These are phyloP conservation scores for Glutinoglossum americanum DNA, from an alignment of 495 filamentous ascomycete genomes.

Conservation along the genomic window DNA sequence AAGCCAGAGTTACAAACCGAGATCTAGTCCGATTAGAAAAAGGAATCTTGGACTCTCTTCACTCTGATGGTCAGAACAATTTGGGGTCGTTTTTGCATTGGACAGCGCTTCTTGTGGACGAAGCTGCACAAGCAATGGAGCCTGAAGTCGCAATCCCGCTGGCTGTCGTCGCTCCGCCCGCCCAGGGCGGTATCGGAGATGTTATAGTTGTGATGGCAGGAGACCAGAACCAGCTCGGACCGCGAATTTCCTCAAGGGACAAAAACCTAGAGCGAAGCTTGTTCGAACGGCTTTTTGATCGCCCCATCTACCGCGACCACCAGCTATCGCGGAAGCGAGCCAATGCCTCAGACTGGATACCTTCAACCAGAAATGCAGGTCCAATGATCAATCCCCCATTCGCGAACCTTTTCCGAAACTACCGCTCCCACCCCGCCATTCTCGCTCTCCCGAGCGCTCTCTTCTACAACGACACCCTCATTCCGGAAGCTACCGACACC, in stretches of 20 bases:
- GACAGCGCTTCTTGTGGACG: slow-evolving; percentile 31
- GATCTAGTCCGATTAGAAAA: slow-evolving; percentile 18
- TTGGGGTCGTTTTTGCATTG: slow-evolving; percentile 21
- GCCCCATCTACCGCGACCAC: slow-evolving; percentile 25
- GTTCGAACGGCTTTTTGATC: slow-evolving; percentile 27
- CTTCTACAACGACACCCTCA: slow-evolving; percentile 32
- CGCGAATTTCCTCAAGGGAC: slow-evolving; percentile 19
- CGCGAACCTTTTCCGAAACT: slow-evolving; percentile 33
- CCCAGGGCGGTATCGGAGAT: slow-evolving; percentile 11
- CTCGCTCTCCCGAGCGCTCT: slow-evolving; percentile 28
- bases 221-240: slow-evolving; percentile 31
- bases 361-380: slow-evolving; percentile 10
- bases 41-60: slow-evolving; percentile 3
- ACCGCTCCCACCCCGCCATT: slow-evolving; percentile 35
- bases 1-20: slow-evolving; percentile 26
- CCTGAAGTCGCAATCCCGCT: slow-evolving; percentile 28
- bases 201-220: slow-evolving; percentile 33
- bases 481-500: slow-evolving; percentile 22
- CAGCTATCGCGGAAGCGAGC: slow-evolving; percentile 15
- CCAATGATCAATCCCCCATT: slow-evolving; percentile 27
- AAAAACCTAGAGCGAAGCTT: slow-evolving; percentile 22
- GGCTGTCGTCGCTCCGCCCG: slow-evolving; percentile 27
- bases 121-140: slow-evolving; percentile 36
- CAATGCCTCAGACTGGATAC: not conserved
- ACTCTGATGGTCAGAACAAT: slow-evolving; percentile 1